Percentiles rank a stretch among this genome's conserved stretches.
phyloP scores from a whole-genome alignment of 352 stramenopile genomes.

The Lagenidium giganteum region DNA sequence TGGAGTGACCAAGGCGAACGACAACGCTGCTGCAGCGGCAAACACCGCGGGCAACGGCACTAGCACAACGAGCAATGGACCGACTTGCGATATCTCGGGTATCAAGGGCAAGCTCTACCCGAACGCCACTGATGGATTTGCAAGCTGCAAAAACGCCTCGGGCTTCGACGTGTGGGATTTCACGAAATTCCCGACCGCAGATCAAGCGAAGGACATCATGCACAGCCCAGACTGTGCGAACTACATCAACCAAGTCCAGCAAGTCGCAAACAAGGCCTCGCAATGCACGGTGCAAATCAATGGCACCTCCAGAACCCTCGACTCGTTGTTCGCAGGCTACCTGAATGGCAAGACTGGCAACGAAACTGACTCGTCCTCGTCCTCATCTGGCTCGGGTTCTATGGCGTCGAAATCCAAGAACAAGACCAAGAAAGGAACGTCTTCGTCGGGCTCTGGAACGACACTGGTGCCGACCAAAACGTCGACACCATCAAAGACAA shows the following conservation, averaged over 20 bases:
- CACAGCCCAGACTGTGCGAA: slow-evolving; percentile 51
- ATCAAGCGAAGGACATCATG: slow-evolving; percentile 34
- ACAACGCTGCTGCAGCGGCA: too few species aligned
- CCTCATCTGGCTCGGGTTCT: too few species aligned
- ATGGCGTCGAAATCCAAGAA: too few species aligned
- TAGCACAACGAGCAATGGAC: too few species aligned
- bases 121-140: slow-evolving; percentile 40
- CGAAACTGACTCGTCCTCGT: slow-evolving; percentile 35
- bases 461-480: too few species aligned
- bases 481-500: too few species aligned
- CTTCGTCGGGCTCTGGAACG: too few species aligned
- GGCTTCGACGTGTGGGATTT: slow-evolving; percentile 48
- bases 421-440: too few species aligned
- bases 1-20: too few species aligned
- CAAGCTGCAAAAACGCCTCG: slow-evolving; percentile 28
- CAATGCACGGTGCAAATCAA: slow-evolving; percentile 39
- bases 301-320: slow-evolving; percentile 30
- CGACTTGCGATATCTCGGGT: too few species aligned
- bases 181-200: slow-evolving; percentile 29
- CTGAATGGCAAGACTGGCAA: slow-evolving; percentile 59
- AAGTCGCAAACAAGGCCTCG: slow-evolving; percentile 47
- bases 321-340: slow-evolving; percentile 34
- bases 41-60: too few species aligned
- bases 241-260: slow-evolving; percentile 65
- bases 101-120: slow-evolving; percentile 42